Evolutionary conservation across 2,329 filamentous ascomycete genomes (phyloP).

Genomic region (Diaporthe australafricana): DNA sequence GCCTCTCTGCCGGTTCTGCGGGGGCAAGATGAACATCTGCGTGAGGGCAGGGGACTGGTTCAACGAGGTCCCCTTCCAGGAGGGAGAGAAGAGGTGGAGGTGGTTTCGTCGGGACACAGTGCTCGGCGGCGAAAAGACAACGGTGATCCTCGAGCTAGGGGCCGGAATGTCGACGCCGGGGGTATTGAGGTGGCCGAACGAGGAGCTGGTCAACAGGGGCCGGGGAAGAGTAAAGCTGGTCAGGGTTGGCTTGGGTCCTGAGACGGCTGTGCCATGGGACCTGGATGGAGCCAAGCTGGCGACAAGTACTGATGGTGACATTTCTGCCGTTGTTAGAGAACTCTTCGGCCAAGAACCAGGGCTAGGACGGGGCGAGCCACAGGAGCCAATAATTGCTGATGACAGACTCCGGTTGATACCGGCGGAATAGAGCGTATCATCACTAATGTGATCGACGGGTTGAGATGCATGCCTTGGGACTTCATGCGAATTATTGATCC

Average conservation of each 20-base stretch:
- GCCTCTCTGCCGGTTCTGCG: slow-evolving; percentile 38
- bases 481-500: background rate
- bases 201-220: slow-evolving; percentile 34
- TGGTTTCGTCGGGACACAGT: slow-evolving; percentile 29
- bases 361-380: background rate
- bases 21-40: slow-evolving; percentile 39
- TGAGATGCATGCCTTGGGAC: background rate
- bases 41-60: slow-evolving; percentile 40
- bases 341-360: background rate
- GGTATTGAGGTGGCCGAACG: slow-evolving; percentile 40
- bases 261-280: slow-evolving; percentile 36
- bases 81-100: slow-evolving; percentile 36
- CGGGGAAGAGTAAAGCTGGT: slow-evolving; percentile 36
- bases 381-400: background rate
- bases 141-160: slow-evolving; percentile 39
- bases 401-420: background rate
- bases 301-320: slow-evolving; percentile 39
- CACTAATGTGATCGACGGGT: background rate
- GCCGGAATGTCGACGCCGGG: slow-evolving; percentile 40
- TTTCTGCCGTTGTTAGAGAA: slow-evolving; percentile 29
- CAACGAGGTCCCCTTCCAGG: slow-evolving; percentile 39
- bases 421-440: background rate
- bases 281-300: slow-evolving; percentile 37
- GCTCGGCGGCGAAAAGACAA: slow-evolving; percentile 16
- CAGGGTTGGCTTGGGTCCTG: slow-evolving; percentile 38